A percentile compares a stretch with the other conserved stretches of the same genome.
Evolutionary conservation across 2,329 filamentous ascomycete species (phyloP).

Genomic region (Ustulina deusta): DNA sequence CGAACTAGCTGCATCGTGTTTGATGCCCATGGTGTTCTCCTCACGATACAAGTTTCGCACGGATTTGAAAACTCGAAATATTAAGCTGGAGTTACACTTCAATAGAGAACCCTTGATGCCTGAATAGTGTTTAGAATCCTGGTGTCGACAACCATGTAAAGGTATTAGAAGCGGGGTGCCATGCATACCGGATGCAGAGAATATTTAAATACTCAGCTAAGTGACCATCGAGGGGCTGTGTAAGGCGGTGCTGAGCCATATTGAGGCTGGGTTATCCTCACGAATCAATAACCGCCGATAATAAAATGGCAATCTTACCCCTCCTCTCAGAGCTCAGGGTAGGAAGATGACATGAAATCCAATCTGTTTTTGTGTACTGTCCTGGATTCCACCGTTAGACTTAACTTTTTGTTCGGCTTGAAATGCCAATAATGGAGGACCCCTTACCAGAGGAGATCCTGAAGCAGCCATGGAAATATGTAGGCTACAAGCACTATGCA

Average conservation of each 20-base stretch:
- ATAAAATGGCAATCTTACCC: no score
- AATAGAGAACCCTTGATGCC: neutral
- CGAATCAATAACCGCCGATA: neutral
- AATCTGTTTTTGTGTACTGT: neutral
- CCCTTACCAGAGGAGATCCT: constrained; percentile 22
- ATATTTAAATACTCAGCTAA: neutral
- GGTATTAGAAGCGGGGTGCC: neutral
- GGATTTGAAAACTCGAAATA: neutral
- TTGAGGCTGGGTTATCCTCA: constrained; percentile 1
- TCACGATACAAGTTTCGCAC: neutral
- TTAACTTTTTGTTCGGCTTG: neutral
- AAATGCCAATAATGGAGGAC: constrained; percentile 2
- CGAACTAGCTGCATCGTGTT: neutral
- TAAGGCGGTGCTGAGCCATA: neutral
- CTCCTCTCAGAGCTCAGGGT: neutral
- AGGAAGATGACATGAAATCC: neutral
- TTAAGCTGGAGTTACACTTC: neutral
- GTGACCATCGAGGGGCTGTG: constrained; percentile 2
- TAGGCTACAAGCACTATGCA: constrained; percentile 48
- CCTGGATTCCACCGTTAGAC: neutral
- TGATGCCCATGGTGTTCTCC: neutral
- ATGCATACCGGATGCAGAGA: no score
- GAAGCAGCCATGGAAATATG: constrained; percentile 50
- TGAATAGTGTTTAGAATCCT: neutral
- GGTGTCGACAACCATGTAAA: neutral